A percentile compares a stretch with the other conserved stretches of the same genome.
Evolutionary conservation across 805 yeast species (phyloP).

Genomic region (Pichia exigua): DNA sequence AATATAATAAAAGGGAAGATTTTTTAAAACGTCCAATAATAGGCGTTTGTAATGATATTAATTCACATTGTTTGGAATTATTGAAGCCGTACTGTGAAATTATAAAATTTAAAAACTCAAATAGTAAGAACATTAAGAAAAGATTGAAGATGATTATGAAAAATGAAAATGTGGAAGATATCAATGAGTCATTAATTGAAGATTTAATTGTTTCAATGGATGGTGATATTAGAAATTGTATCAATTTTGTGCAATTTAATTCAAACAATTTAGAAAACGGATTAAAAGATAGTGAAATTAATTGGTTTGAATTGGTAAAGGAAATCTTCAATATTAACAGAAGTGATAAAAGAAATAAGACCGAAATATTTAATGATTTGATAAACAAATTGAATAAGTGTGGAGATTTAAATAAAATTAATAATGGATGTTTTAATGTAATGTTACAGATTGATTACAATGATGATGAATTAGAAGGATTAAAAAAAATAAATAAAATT

Average conservation of each 20-base stretch:
- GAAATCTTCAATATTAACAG: slow-evolving; percentile 43
- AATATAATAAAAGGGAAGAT: slow-evolving; percentile 14
- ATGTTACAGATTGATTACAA: slow-evolving; percentile 35
- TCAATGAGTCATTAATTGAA: slow-evolving; percentile 45
- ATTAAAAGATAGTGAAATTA: slow-evolving; percentile 50
- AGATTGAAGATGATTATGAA: slow-evolving; percentile 46
- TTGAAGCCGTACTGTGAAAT: slow-evolving; percentile 69
- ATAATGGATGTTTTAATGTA: slow-evolving; percentile 63
- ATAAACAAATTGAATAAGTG: slow-evolving; percentile 33
- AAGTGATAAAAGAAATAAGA: slow-evolving; percentile 34
- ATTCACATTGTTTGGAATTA: slow-evolving; percentile 65
- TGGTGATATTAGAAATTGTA: slow-evolving; percentile 79
- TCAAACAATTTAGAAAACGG: slow-evolving; percentile 6
- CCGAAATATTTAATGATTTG: slow-evolving; percentile 33
- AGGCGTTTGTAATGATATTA: slow-evolving; percentile 85
- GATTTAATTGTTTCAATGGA: slow-evolving; percentile 65
- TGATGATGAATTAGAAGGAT: slow-evolving; percentile 39
- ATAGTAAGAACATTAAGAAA: slow-evolving; percentile 36
- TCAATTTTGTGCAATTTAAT: slow-evolving; percentile 73
- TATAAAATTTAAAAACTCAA: slow-evolving; percentile 55
- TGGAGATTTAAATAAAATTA: slow-evolving; percentile 51
- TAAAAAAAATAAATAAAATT: slow-evolving; percentile 49
- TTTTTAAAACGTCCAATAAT: slow-evolving; percentile 76
- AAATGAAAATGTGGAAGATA: slow-evolving; percentile 40
- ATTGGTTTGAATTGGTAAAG: slow-evolving; percentile 64